Base-by-base conservation (phyloP, 164 flowering plant genomes). In the Vitis vinifera region DNA sequence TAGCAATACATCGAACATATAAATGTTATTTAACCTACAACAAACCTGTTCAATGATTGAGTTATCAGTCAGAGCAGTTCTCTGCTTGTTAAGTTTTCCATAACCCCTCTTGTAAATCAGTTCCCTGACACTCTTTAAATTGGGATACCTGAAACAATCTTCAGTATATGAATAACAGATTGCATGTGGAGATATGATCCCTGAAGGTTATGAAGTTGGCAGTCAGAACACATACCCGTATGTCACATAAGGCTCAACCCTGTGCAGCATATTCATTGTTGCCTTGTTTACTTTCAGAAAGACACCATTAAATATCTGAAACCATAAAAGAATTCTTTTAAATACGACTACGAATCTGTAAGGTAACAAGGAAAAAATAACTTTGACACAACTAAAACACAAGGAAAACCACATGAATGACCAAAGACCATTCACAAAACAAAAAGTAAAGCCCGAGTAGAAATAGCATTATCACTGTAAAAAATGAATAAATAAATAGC, bases 211-310 rank as follows among this genome's bases (percentile, higher is more conserved):
- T 4, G 30, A 48, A 23, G 27, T 23, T 23, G 27, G 2, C 27
- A 23, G 27, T 23, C 27, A 23, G 27, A 23, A 44, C 10, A 29
- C 30, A 16, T 69, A 87, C 91, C 91, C 89, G 69, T 79, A 87
- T 4, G 91, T 87, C 14, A 87, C 86, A 48, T 83, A 88, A 13
- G 91, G 91, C 75, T 86, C 91, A 51, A 86, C 89, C 63, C 88
- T 78, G 44, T 81, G 90, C 68, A 88, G 73, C 90, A 88, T 88
- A 62, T 86, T 86, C 81, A 86, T 11, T 5, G 92, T 88, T 3
- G 92, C 90, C 48, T 88, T 88, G 81, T 86, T 88, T 11, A 88
- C 92, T 69, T 86, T 88, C 27, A 88, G 77, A 47, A 88, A 86
- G 19, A 86, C 92, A 4, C 90, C 90, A 75, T 86, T 88, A 56